Evolutionary conservation across 1,284 basidiomycete species (phyloP), one percentile per base, ranked within the genome.

Genomic region (Boletus coffeatus): DNA sequence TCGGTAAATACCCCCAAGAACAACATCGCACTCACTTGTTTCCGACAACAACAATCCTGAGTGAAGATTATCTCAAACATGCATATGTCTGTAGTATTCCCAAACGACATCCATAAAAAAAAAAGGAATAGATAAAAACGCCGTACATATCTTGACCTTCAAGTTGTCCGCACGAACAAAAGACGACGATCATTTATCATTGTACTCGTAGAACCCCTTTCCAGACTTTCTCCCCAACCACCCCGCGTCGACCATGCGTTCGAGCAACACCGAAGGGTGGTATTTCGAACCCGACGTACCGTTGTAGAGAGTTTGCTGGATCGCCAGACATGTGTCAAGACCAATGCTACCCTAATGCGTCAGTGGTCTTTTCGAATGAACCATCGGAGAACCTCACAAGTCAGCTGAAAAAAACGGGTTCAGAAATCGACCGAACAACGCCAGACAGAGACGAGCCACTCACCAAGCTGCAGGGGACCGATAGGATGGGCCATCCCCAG

Each of bases 231-330:
- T 90, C n/a, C 96, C 96, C 62, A 90, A 82, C 93, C 93, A 98
- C 48, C 92, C 91, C 16, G 96, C 96, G 73, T 98, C 93, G 9
- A 98, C 96, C 96, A 98, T 98, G 41, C 94, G 83, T 68, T 94
- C 91, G 10, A 98, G 82, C 29, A 98, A 81, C 25, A 96, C 84
- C 60, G 91, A 90, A 0, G 96, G 95, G n/a, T 95, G 85, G 76
- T 98, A 98, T 76, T 98, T 98, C n/a, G 91, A 92, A 77, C 98
- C 96, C 1, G 91, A 87, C 11, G 93, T 96, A 65, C 96, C 95
- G 63, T 83, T 83, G 70, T 93, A 91, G 14, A 97, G 83, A 0
- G 93, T 95, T 73, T 93, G 86, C 71, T 96, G 93, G 71, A 96
- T 96, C 5, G 91, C 86, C 39, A 96, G 84, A 73, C 94, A 96